Evolutionary conservation across 2,329 filamentous ascomycete species (phyloP), one percentile per base, ranked within the genome.

Genomic region (Dactylella cylindrospora): DNA sequence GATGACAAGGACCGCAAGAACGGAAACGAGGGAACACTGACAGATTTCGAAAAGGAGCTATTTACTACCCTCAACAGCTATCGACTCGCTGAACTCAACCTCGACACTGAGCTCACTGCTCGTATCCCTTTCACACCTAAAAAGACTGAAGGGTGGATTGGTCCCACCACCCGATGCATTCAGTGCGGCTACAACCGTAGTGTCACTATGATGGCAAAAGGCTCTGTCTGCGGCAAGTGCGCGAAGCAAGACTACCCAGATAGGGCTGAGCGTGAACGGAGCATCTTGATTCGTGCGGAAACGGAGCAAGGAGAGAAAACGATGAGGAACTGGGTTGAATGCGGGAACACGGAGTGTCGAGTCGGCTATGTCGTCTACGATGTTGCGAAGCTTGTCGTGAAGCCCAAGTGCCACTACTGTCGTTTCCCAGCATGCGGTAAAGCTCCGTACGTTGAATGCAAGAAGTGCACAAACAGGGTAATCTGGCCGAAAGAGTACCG

Each of bases 301-400:
- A 29, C 76, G 74, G 15, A 71, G 69, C 0, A 54, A 54, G 19
- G 66, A 70, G 65, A 29, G 68, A 71, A 32, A 46, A 75, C 73
- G 0, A 65, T 67, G 2, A 72, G 70, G 0, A 70, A 71, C 12
- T 80, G 78, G 78, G 75, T 78, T 0, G 77, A 79, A 67, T 80
- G 78, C 65, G 69, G 62, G 29, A 69, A 72, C n/a, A 52, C 40
- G 1, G 67, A 68, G 6, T 80, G 78, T 67, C 73, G 76, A 8
- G 76, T 73, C 1, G 77, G 79, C 67, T 80, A 79, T 65, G 73
- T 79, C 22, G 74, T 79, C 3, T 79, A 80, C 66, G 72, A 76
- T 33, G 66, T 72, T 2, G 68, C 72, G 2, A 65, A 66, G 1
- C 70, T 79, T n/a, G 72, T 70, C 0, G 74, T 77, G 1, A 74